Evolutionary conservation across 2,329 filamentous ascomycete species (phyloP), one percentile per base, ranked within the genome.

Genomic region (Emergomyces orientalis): DNA sequence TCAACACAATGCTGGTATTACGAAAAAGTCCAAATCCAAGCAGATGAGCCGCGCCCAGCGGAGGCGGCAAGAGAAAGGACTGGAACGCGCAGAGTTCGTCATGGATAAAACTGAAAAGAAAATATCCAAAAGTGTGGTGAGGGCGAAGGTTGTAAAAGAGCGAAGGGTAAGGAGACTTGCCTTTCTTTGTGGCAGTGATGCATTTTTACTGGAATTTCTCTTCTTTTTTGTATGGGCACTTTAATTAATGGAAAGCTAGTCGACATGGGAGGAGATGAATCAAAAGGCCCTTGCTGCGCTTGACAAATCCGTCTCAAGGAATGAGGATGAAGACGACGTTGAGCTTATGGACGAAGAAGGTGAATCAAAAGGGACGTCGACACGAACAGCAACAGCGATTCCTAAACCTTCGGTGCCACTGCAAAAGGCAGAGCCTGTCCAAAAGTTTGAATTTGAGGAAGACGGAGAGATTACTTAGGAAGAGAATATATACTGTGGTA

Each of bases 61-160:
- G 6, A 67, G 79, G 61, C 78, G 84, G 51, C 82, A 81, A 58
- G 77, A 82, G 66, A 81, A 80, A 69, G 81, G 79, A 22, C 72
- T 86, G 51, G 83, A 85, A 67, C 78, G 80, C 64, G 84, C 82
- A 8, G 83, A 83, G 63, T 75, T 77, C 19, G 78, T 81, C 43
- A 73, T 81, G 65, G 82, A 83, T 64, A 84, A 81, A 71, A 70
- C 81, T 51, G 81, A 84, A 71, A 78, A 78, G 51, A 86, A 86
- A 71, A 75, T 82, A 39, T 74, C 76, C 25, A 83, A 82, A 68
- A 84, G 82, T 66, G 66, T 80, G 54, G 73, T 71, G 11, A 79
- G 77, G 63, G 79, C 74, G 41, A 81, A 79, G 69, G 75, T 69
- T 47, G 75, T 84, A 45, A 78, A 80, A 65, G 78, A 78, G 61